Evolutionary conservation across 2,329 filamentous ascomycete species (phyloP).

Genomic region (Pseudopithomyces maydicus): DNA sequence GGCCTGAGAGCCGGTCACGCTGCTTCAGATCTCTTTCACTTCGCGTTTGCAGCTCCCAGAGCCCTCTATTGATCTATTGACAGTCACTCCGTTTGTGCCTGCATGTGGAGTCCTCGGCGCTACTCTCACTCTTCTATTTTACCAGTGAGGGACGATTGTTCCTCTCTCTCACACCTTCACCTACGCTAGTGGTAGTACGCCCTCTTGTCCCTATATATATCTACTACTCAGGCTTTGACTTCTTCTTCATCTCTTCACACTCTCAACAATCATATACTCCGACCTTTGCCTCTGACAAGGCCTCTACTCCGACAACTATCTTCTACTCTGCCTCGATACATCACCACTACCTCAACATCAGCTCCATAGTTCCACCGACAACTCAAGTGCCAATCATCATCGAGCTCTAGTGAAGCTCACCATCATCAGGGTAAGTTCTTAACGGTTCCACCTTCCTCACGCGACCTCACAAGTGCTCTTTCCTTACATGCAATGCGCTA

Average conservation of each 20-base stretch:
- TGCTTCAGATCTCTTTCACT: too few relatives aligned
- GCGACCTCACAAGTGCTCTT: background rate
- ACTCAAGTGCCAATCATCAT: constrained; percentile 16
- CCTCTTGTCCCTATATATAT: background rate
- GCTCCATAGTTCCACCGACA: background rate
- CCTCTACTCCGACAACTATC: constrained; percentile 21
- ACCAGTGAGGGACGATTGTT: background rate
- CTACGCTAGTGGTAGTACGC: background rate
- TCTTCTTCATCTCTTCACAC: background rate
- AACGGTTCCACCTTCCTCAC: background rate
- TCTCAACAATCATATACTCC: background rate
- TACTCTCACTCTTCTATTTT: background rate
- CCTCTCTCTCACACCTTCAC: background rate
- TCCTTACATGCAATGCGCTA: constrained; percentile 8
- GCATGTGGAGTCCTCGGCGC: too few relatives aligned
- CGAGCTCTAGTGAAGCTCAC: constrained; percentile 8
- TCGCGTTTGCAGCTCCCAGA: background rate
- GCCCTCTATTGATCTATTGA: too few relatives aligned
- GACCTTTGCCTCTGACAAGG: constrained; percentile 2
- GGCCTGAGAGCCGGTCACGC: too few relatives aligned
- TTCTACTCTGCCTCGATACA: constrained; percentile 1
- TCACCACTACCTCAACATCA: background rate
- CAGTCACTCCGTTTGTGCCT: background rate
- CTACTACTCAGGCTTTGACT: background rate
- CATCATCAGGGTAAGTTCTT: constrained; percentile 10